These are phyloP conservation scores for Talaromyces sp. DNA, from an alignment of 2,329 filamentous ascomycete species.

Conservation along the genomic window DNA sequence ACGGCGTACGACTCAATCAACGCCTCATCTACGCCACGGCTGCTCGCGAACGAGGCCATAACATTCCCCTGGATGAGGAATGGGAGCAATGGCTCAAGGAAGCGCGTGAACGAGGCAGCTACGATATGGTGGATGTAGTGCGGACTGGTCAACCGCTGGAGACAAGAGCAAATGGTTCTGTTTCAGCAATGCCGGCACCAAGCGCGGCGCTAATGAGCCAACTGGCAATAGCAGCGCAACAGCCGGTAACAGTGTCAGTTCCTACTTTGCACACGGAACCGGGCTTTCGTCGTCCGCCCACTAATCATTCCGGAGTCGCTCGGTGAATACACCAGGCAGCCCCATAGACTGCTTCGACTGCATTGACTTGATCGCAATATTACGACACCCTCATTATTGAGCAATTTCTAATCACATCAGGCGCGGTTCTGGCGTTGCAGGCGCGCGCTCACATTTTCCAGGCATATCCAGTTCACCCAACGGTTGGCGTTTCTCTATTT, in stretches of 20 bases:
- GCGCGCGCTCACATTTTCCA: neutral
- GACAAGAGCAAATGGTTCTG: slow-evolving; percentile 27
- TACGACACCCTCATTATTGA: neutral
- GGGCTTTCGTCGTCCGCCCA: slow-evolving; percentile 6
- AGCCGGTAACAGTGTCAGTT: neutral
- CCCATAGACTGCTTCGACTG: neutral
- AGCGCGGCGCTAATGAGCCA: slow-evolving; percentile 20
- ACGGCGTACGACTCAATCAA: slow-evolving; percentile 51
- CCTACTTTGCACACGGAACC: slow-evolving; percentile 1
- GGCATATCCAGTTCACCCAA: neutral
- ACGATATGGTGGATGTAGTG: slow-evolving; percentile 41
- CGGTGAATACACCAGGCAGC: neutral
- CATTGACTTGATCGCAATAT: neutral
- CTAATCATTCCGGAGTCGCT: slow-evolving; percentile 11
- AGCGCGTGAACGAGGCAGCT: slow-evolving; percentile 49
- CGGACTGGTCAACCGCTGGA: slow-evolving; percentile 34
- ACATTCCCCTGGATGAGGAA: slow-evolving; percentile 44
- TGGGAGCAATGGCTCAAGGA: slow-evolving; percentile 60
- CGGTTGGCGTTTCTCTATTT: neutral
- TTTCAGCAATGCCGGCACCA: slow-evolving; percentile 21
- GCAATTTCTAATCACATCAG: slow-evolving; percentile 1
- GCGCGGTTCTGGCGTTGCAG: slow-evolving; percentile 16
- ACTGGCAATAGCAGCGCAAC: slow-evolving; percentile 12
- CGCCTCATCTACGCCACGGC: slow-evolving; percentile 52
- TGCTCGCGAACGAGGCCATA: slow-evolving; percentile 48